phyloP scores from a whole-genome alignment of 1,284 basidiomycete species.

The Gomphus sp. region DNA sequence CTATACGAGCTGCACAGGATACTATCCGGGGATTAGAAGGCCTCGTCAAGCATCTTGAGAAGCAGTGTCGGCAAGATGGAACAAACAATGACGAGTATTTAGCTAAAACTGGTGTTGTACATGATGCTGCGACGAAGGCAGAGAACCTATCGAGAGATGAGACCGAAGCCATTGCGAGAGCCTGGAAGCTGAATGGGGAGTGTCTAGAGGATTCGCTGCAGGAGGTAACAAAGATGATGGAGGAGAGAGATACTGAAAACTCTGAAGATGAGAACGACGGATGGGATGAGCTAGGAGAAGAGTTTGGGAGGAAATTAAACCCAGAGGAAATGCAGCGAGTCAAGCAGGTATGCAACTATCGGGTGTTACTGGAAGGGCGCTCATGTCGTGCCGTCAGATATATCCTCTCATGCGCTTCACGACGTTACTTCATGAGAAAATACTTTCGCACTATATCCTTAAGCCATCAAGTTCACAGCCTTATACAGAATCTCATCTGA shows the following conservation, averaged over 20 bases:
- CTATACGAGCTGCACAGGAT: conserved; percentile 30
- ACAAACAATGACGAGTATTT: conserved; percentile 43
- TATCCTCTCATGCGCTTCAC: conserved; percentile 49
- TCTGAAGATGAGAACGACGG: conserved; percentile 33
- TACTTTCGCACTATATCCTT: conserved; percentile 40
- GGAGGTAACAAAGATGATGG: conserved; percentile 50
- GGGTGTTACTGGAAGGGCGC: conserved; percentile 16
- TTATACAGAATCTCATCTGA: conserved; percentile 24
- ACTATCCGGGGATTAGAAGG: conserved; percentile 38
- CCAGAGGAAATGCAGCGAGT: conserved; percentile 36
- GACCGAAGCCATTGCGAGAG: conserved; percentile 44
- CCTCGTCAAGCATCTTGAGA: conserved; percentile 30
- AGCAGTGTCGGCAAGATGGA: conserved; percentile 12
- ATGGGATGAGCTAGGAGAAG: conserved; percentile 59
- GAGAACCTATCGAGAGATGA: conserved; percentile 49
- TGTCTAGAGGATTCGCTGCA: conserved; percentile 52
- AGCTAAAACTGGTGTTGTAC: conserved; percentile 51
- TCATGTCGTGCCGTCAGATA: conserved; percentile 27
- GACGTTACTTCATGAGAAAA: conserved; percentile 52
- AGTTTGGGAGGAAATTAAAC: conserved; percentile 27
- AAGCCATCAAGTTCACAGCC: conserved; percentile 6
- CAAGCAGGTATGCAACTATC: conserved; percentile 34
- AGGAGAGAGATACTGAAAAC: conserved; percentile 23
- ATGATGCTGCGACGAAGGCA: conserved; percentile 52
- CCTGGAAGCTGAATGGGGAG: conserved; percentile 46